These are phyloP conservation scores for Plantago elongata DNA, from an alignment of 257 asterid genomes.

Conservation along the genomic window DNA sequence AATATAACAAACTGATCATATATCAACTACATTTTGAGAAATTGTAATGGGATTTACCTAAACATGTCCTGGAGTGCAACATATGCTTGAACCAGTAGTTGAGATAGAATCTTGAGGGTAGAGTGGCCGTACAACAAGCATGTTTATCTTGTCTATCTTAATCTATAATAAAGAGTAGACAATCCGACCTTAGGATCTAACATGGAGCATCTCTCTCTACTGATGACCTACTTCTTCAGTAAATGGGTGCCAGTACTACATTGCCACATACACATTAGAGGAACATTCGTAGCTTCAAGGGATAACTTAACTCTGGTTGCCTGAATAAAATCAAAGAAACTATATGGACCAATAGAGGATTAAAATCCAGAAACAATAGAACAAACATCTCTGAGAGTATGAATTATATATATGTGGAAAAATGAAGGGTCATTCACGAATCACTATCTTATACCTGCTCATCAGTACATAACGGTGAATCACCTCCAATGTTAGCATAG, in stretches of 20 bases:
- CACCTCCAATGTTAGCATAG: slow-evolving; percentile 97
- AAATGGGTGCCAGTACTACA: slow-evolving; percentile 98
- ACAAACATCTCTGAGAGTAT: too few species aligned
- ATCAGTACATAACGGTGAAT: slow-evolving; percentile 89
- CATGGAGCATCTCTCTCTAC: slow-evolving; percentile 19
- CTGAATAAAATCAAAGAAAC: slow-evolving; percentile 36
- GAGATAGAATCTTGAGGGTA: slow-evolving; percentile 96
- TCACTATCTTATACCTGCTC: slow-evolving; percentile 71
- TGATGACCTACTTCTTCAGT: slow-evolving; percentile 94
- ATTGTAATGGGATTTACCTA: slow-evolving; percentile 31
- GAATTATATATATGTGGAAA: too few species aligned
- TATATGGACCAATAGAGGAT: slow-evolving; percentile 4
- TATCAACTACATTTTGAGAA: slow-evolving; percentile 8
- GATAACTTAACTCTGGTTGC: slow-evolving; percentile 71
- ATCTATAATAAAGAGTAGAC: slow-evolving; percentile 33
- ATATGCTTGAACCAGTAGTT: slow-evolving; percentile 93
- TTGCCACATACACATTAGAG: slow-evolving; percentile 81
- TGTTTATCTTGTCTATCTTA: slow-evolving; percentile 71
- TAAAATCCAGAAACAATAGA: not conserved
- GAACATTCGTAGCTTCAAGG: slow-evolving; percentile 54
- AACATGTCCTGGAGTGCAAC: slow-evolving; percentile 76
- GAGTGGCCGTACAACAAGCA: slow-evolving; percentile 85
- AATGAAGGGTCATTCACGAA: not conserved
- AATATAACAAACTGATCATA: not conserved
- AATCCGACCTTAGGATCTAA: not conserved